A percentile compares a stretch with the other conserved stretches of the same genome.
These are phyloP conservation scores for Phytopythium helicoides DNA, from an alignment of 352 stramenopile genomes.

Conservation along the genomic window DNA sequence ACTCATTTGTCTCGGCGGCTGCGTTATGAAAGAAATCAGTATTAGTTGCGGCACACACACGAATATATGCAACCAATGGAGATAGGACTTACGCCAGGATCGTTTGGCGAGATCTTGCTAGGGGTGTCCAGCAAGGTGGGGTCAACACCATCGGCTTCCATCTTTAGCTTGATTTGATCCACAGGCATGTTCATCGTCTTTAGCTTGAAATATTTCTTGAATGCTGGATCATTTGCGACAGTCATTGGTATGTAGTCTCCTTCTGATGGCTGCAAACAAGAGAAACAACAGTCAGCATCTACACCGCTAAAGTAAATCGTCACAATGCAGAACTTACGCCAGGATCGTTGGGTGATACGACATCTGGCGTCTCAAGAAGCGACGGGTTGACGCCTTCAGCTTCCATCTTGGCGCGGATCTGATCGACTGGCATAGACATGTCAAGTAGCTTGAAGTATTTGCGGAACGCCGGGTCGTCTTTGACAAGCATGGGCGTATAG, in stretches of 20 bases:
- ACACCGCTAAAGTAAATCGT: background rate
- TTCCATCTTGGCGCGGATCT: conserved; percentile 84
- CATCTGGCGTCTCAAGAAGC: conserved; percentile 69
- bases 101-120: conserved; percentile 67
- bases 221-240: conserved; percentile 71
- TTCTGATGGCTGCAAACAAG: conserved; percentile 40
- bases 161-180: conserved; percentile 86
- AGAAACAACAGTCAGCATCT: conserved; percentile 4
- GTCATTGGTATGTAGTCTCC: conserved; percentile 68
- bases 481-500: conserved; percentile 64
- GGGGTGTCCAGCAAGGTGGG: conserved; percentile 62
- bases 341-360: conserved; percentile 71
- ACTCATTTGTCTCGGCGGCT: background rate
- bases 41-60: background rate
- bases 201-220: conserved; percentile 88
- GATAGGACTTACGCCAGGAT: conserved; percentile 60
- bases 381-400: conserved; percentile 55
- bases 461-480: conserved; percentile 62
- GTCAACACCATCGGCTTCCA: conserved; percentile 78
- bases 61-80: background rate
- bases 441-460: conserved; percentile 87
- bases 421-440: conserved; percentile 73
- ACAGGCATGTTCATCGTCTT: conserved; percentile 80
- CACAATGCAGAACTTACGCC: conserved; percentile 46
- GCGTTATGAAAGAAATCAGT: background rate